Percentiles rank a stretch among this genome's conserved stretches.
These are phyloP conservation scores for Colletotrichum siamense DNA, from an alignment of 2,329 filamentous ascomycete species.

Conservation along the genomic window DNA sequence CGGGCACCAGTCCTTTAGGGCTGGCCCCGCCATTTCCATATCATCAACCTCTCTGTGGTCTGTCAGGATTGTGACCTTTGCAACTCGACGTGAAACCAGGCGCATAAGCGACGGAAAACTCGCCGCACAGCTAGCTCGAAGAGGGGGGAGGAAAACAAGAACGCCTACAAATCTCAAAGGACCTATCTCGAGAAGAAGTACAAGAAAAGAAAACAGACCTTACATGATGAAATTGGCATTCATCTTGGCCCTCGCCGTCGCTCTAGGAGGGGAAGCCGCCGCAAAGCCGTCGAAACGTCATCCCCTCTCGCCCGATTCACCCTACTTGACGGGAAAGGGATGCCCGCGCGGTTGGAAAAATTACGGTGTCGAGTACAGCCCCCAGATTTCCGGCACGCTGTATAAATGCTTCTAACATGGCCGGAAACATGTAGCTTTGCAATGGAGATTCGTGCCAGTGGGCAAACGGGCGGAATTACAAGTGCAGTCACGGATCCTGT, in stretches of 20 bases:
- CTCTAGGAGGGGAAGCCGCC: not conserved
- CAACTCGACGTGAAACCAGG: too few relatives aligned
- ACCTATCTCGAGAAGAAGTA: not conserved
- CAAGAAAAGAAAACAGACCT: not conserved
- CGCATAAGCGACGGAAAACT: not conserved
- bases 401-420: not conserved
- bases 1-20: not conserved
- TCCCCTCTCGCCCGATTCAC: too few relatives aligned
- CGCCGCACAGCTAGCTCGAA: not conserved
- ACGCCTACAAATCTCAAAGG: not conserved
- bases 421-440: not conserved
- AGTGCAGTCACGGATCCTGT: not conserved
- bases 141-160: not conserved
- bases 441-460: not conserved
- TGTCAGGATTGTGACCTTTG: not conserved
- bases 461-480: not conserved
- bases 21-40: not conserved
- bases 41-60: not conserved
- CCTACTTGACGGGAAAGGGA: not conserved
- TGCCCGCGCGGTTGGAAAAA: not conserved
- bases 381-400: not conserved
- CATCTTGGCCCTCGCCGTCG: not conserved
- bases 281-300: too few relatives aligned
- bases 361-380: not conserved
- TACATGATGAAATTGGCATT: not conserved